phyloP scores from a whole-genome alignment of 805 yeast genomes.

The Starmerella vitae region DNA sequence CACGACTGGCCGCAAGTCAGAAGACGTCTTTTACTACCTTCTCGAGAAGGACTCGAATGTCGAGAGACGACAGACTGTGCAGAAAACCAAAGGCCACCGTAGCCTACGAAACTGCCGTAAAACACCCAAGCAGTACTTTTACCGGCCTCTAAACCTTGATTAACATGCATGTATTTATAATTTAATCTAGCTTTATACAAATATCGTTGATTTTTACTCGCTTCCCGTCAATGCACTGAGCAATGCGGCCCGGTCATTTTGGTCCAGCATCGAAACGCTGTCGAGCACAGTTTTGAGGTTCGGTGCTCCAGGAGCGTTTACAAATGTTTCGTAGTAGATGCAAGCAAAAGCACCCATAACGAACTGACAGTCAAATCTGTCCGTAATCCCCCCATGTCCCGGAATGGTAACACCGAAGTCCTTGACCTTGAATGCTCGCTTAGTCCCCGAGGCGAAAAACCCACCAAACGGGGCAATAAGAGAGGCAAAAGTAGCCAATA shows the following conservation, averaged over 20 bases:
- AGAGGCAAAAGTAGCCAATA: constrained; percentile 87
- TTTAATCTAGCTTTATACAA: too few species aligned
- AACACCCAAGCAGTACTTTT: constrained; percentile 79
- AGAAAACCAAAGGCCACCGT: constrained; percentile 61
- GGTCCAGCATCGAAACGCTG: constrained; percentile 32
- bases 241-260: constrained; percentile 10
- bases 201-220: neutral
- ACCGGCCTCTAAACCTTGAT: constrained; percentile 30
- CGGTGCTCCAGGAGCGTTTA: constrained; percentile 44
- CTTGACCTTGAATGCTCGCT: constrained; percentile 89
- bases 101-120: constrained; percentile 82
- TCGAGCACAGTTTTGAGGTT: constrained; percentile 60
- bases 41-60: constrained; percentile 67
- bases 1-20: constrained; percentile 89
- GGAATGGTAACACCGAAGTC: constrained; percentile 98
- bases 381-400: constrained; percentile 97
- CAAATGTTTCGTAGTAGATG: constrained; percentile 82
- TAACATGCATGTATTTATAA: too few species aligned
- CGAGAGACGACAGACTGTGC: constrained; percentile 57
- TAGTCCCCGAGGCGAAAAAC: constrained; percentile 93
- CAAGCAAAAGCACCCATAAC: constrained; percentile 93
- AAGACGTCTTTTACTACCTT: constrained; percentile 84
- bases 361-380: constrained; percentile 94
- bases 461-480: constrained; percentile 98
- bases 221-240: neutral